Evolutionary conservation across 495 filamentous ascomycete species (phyloP), one percentile per base, ranked within the genome.

Genomic region (Zalerion maritima): DNA sequence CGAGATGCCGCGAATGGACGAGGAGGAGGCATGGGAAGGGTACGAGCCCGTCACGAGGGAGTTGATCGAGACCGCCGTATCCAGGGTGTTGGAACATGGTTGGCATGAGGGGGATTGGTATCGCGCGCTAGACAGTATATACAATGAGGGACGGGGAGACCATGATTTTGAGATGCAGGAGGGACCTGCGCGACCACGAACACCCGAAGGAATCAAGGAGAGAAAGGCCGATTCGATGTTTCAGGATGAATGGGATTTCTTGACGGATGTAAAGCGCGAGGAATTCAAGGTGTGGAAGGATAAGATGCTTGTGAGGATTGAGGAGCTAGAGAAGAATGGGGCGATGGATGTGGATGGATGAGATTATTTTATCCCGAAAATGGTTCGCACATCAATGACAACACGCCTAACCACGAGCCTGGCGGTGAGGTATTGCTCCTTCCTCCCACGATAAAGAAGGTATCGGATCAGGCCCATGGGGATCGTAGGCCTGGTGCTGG

Each of bases 211-310:
- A 40, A n/a, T 53, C 25, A 50, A 50, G 38, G 40, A 52, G 14
- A 52, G 40, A 45, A 62, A 36, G 68, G 69, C 32, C 14, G 78
- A 78, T 9, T 83, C 75, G 2, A 89, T 89, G 81, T 76, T 92
- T 55, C 81, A 91, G 51, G 75, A 79, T 35, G 63, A 69, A 24
- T 74, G 84, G 32, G 82, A 94, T 51, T 91, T 73, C 49, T 47
- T 94, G 42, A 78, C 75, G 32, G 74, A 80, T 14, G 60, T 69
- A 28, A 74, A 74, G 31, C 57, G 64, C 38, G 64, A 64, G 34
- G 73, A 80, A 18, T 93, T 76, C 50, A 45, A 55, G 14, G 53
- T 56, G 12, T 94, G 89, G 89, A 80, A 82, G 52, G 61, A 64
- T 9, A 58, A 52, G 14, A 71, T 89, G 9, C 37, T 86, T 49